Conservation (phyloP, 257 asterid species). For the Jacaranda mimosifolia region DNA sequence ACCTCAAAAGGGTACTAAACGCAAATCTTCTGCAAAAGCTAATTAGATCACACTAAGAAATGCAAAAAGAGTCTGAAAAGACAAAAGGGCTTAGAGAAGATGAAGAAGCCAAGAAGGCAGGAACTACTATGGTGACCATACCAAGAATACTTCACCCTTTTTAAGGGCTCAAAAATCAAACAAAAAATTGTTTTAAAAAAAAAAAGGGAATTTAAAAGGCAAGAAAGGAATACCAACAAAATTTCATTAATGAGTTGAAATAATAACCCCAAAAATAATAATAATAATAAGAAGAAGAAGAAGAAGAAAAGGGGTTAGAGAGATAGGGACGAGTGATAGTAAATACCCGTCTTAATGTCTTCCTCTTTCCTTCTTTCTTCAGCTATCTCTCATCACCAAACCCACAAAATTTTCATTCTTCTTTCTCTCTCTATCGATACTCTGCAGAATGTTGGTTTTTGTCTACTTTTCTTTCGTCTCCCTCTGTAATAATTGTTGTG, state of each 20-base stretch:
- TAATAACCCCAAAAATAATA: background rate
- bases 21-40: background rate
- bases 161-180: conserved; percentile 7
- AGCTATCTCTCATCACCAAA: conserved; percentile 32
- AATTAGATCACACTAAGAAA: background rate
- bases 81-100: background rate
- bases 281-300: background rate
- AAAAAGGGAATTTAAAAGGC: conserved; percentile 12
- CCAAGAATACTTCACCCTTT: background rate
- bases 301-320: conserved; percentile 28
- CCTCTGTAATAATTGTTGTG: conserved; percentile 37
- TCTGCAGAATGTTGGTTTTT: background rate
- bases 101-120: background rate
- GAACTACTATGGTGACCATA: background rate
- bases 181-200: background rate
- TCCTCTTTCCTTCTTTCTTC: conserved; percentile 10
- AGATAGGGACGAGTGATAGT: conserved; percentile 49
- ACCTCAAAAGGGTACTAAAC: background rate
- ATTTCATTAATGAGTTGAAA: conserved; percentile 38
- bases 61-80: background rate
- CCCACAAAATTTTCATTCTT: background rate
- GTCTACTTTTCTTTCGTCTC: background rate
- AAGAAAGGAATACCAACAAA: background rate
- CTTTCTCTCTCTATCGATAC: conserved; percentile 26
- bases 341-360: conserved; percentile 47